A percentile compares a stretch with the other conserved stretches of the same genome.
These are phyloP conservation scores for Boletus rex-veris DNA, from an alignment of 768 basidiomycete species.

Conservation along the genomic window DNA sequence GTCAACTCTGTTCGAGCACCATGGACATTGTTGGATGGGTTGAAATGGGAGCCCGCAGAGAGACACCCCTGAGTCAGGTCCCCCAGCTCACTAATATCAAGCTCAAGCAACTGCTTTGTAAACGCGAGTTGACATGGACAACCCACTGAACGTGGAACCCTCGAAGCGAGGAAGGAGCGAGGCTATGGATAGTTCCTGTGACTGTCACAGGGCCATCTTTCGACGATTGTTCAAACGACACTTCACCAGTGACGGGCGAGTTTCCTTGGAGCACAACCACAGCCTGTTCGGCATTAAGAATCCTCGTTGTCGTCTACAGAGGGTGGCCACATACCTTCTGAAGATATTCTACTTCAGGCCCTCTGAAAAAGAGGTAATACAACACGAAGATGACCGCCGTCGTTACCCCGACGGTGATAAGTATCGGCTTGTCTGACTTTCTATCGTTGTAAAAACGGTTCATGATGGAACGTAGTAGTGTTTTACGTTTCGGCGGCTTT, in stretches of 20 bases:
- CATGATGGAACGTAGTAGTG: constrained; percentile 8
- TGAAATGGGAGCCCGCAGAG: constrained; percentile 75
- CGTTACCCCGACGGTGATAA: constrained; percentile 11
- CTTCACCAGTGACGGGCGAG: constrained; percentile 57
- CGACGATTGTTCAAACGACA: constrained; percentile 59
- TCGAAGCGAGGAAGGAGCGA: constrained; percentile 54
- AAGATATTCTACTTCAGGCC: constrained; percentile 14
- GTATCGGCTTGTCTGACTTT: constrained; percentile 21
- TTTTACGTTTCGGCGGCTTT: too few relatives aligned
- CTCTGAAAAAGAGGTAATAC: constrained; percentile 20
- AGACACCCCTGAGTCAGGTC: constrained; percentile 64
- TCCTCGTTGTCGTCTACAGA: not conserved
- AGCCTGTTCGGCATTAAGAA: constrained; percentile 36
- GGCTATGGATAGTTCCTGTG: constrained; percentile 56
- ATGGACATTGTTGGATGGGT: constrained; percentile 63
- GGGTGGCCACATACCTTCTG: constrained; percentile 18
- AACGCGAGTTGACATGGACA: not conserved
- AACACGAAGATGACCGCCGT: constrained; percentile 15
- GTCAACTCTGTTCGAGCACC: constrained; percentile 53
- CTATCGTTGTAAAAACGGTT: constrained; percentile 15
- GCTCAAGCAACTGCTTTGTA: constrained; percentile 18
- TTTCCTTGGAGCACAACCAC: constrained; percentile 60
- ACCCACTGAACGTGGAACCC: constrained; percentile 84
- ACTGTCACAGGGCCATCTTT: constrained; percentile 53
- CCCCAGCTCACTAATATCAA: constrained; percentile 38